Conservation (phyloP, 805 yeast species). For the Pichia nanzhaoensis region DNA sequence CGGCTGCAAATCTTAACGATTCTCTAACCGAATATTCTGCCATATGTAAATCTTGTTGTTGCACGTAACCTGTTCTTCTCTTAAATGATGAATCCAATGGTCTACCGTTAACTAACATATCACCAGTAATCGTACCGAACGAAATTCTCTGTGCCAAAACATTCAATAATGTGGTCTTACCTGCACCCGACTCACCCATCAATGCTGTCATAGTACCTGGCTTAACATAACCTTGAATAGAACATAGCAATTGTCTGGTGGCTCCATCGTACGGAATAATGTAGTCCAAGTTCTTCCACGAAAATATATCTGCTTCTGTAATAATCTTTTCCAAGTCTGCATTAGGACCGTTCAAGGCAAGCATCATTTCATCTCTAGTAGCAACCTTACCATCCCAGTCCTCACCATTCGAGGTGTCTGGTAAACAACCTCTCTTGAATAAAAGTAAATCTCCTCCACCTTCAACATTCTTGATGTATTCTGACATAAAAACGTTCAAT, state of each 20-base stretch:
- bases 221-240: slow-evolving; percentile 38
- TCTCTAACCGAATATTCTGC: slow-evolving; percentile 46
- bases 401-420: slow-evolving; percentile 25
- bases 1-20: slow-evolving; percentile 41
- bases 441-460: slow-evolving; percentile 30
- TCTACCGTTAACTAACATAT: slow-evolving; percentile 48
- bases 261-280: slow-evolving; percentile 44
- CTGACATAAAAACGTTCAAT: slow-evolving; percentile 26
- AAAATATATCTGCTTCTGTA: slow-evolving; percentile 41
- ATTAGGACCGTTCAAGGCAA: slow-evolving; percentile 20
- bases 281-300: slow-evolving; percentile 59
- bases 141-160: slow-evolving; percentile 46
- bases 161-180: slow-evolving; percentile 53
- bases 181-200: slow-evolving; percentile 65
- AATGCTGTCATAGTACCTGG: slow-evolving; percentile 56
- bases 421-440: slow-evolving; percentile 24
- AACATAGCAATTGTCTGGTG: slow-evolving; percentile 36
- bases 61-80: slow-evolving; percentile 52
- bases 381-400: slow-evolving; percentile 37
- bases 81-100: slow-evolving; percentile 43
- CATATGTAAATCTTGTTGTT: slow-evolving; percentile 48
- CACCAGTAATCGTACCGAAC: slow-evolving; percentile 52
- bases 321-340: slow-evolving; percentile 27
- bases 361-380: slow-evolving; percentile 21
- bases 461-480: slow-evolving; percentile 24